Percentiles rank a stretch among this genome's conserved stretches.
Conservation (phyloP, 164 flowering plant species). For the Nymphaea colorata region DNA sequence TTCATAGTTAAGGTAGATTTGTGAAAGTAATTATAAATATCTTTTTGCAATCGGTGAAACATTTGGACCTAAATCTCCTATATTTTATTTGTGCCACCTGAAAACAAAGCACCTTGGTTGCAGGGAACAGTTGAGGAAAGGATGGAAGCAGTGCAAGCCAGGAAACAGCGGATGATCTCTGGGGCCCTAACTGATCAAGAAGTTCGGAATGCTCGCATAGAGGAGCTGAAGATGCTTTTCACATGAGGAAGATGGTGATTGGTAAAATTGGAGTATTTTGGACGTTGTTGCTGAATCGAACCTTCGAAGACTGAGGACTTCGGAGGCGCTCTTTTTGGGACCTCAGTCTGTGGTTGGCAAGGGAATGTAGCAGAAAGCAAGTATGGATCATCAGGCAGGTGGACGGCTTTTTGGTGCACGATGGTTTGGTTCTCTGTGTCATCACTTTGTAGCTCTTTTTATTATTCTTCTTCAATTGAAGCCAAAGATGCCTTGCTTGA, state of each 20-base stretch:
- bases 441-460: too few species aligned
- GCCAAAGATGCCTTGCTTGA: too few species aligned
- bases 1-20: constrained; percentile 80
- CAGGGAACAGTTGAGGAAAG: constrained; percentile 98
- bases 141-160: constrained; percentile 96
- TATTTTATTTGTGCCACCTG: neutral
- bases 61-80: neutral
- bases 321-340: too few species aligned
- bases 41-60: neutral
- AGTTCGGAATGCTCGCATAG: constrained; percentile 84
- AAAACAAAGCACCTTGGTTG: neutral
- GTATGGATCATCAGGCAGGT: too few species aligned
- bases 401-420: too few species aligned
- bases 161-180: constrained; percentile 88
- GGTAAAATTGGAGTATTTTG: neutral
- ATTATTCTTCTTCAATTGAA: too few species aligned
- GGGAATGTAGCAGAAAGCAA: too few species aligned
- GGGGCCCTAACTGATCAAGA: constrained; percentile 98
- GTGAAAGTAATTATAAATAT: neutral
- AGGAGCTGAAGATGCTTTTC: constrained; percentile 93
- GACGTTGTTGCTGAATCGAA: too few species aligned
- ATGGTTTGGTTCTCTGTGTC: too few species aligned
- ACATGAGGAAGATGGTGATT: constrained; percentile 18
- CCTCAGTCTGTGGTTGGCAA: too few species aligned
- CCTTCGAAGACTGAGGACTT: too few species aligned